Base-by-base conservation (phyloP, 2,329 filamentous ascomycete genomes). In the Drechslerella dactyloides region DNA sequence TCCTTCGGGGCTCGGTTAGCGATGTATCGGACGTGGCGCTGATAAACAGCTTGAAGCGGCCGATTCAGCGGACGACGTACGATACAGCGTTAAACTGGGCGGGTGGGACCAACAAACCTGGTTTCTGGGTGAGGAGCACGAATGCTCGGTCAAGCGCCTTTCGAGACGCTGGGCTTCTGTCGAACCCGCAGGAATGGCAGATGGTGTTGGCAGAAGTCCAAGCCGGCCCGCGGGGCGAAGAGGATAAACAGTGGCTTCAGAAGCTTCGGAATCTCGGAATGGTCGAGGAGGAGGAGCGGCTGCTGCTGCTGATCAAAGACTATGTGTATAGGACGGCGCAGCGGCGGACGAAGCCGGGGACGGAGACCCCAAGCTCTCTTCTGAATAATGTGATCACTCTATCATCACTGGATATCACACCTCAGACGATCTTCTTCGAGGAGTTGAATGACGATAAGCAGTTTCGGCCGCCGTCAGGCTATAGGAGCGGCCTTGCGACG, bases 341-440 rank as follows among this genome's bases (percentile, higher is more conserved):
- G 76, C 59, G 68, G 42, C 57, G 68, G 40, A 87, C 90, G 73
- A 90, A 88, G 77, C 82, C 85, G 8, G 85, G 87, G 61, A 63
- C 72, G 13, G 77, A 80, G 51, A 74, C 73, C 57, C 75, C 74
- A 50, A 75, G 75, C 1, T 76, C 79, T 1, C 80, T 84, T n/a
- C 83, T 90, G 73, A 90, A 89, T 75, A 85, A 85, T 57, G 86
- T 96, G 11, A 84, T 97, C 5, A 84, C 87, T 0, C 81, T 97
- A 23, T 89, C 90, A 74, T 87, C 87, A 44, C 82, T 96, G 57
- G 87, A 88, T 11, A 87, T 97, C 33, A 90, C 88, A 1, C 89
- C 90, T 1, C 91, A 96, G 77, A 97, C 91, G 0, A 89, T 99
- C 1, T 89, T 97, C 77, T 97, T 97, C 77, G 92, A 97, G 75